Conservation (phyloP, 371 early-diverging fungal species). For the Mortierella sp. region DNA sequence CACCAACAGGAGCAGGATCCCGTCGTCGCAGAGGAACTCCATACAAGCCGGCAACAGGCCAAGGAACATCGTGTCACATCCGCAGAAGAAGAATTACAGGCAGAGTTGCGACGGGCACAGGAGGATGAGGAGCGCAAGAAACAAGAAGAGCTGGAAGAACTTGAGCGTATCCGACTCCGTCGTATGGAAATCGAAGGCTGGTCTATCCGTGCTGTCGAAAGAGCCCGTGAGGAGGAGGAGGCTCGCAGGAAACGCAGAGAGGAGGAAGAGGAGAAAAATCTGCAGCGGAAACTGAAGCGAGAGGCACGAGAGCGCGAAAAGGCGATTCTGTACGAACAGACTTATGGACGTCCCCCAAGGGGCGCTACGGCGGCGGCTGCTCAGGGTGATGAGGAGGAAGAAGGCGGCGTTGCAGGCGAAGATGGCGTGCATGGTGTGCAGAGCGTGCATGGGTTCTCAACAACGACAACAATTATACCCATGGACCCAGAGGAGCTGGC, state of each 20-base stretch:
- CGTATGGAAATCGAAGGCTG: constrained; percentile 57
- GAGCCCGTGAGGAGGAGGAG: constrained; percentile 55
- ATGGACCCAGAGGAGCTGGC: constrained; percentile 52
- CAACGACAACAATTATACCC: constrained; percentile 2
- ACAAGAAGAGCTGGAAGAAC: constrained; percentile 43
- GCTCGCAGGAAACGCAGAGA: constrained; percentile 51
- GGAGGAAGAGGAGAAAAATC: constrained; percentile 51
- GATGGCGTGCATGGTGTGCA: neutral
- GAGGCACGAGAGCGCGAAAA: constrained; percentile 54
- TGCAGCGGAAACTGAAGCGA: constrained; percentile 35
- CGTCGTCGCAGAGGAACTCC: constrained; percentile 21
- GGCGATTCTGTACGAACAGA: constrained; percentile 27
- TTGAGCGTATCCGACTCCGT: constrained; percentile 50
- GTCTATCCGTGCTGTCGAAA: constrained; percentile 49
- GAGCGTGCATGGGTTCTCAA: neutral
- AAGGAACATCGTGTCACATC: constrained; percentile 41
- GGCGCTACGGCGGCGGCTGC: neutral
- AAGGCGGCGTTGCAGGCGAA: neutral
- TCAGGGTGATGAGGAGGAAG: neutral
- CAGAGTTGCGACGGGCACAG: constrained; percentile 17
- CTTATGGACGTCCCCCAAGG: neutral
- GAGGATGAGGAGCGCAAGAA: constrained; percentile 48
- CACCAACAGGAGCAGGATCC: constrained; percentile 45
- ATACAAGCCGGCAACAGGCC: constrained; percentile 32
- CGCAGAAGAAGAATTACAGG: constrained; percentile 42